Base-by-base conservation (phyloP, 2,329 filamentous ascomycete species). In the Tolypocladium pustulatum region DNA sequence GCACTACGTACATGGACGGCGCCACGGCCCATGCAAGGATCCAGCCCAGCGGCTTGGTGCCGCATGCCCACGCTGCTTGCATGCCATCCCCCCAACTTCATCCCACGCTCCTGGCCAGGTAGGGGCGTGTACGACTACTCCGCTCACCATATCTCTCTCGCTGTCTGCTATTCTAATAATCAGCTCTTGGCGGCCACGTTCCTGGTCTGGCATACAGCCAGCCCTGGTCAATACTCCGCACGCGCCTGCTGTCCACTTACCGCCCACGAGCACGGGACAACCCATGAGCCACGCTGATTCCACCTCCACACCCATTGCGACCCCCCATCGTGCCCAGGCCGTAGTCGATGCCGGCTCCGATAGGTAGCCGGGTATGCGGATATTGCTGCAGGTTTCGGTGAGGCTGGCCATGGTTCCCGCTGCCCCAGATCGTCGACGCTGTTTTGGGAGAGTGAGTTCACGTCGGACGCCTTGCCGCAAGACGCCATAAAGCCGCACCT, bases 21-120 rank as follows among this genome's bases (percentile, higher is more conserved):
- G 52, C 30, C 25, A 8, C 15, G 41, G 32, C 10, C 36, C 56
- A 54, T 58, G 57, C 57, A 49, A 40, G 57, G 51, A 55, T 55
- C 57, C 57, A 58, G 52, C 57, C 57, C 57, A 54, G 38, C 52
- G 57, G 57, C 57, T 34, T 58, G 57, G 57, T 56, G 54, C 32
- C 36, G 56, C 38, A 22, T 37, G 7, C 32, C 55, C 27, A 56
- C 34, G 54, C 41, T 15, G 41, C 32, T 36, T 22, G 30, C 46
- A 49, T 53, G 53, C 32, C 46, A 15, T 57, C 43, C 40, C 25
- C 20, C 34, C 56, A 43, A 12, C 27, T 52, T 22, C 36, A 40
- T 22, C 27, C 36, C 34, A 32, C 49, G 10, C 49, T 20, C 22
- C 46, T 43, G 25, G 46, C 15, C 56, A 52, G 4, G 30, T 22